Conservation (phyloP, 805 yeast species). For the Yarrowia deformans region DNA sequence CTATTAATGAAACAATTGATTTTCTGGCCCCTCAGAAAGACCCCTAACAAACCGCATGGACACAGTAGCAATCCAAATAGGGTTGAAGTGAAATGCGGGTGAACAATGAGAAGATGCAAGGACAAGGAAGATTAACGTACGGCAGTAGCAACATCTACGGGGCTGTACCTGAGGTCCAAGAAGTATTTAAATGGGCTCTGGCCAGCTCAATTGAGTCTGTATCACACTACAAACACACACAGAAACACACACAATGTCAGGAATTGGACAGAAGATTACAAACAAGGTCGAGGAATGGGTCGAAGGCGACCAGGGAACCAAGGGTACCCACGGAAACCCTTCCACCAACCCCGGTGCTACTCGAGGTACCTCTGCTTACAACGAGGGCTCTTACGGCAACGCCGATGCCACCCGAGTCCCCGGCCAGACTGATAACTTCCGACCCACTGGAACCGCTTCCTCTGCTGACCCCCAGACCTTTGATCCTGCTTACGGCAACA, state of each 20-base stretch:
- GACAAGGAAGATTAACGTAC: constrained; percentile 14
- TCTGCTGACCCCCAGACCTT: constrained; percentile 21
- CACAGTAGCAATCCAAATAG: constrained; percentile 25
- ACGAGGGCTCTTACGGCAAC: constrained; percentile 23
- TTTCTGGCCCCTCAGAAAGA: no score
- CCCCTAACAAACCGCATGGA: neutral
- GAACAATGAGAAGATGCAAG: constrained; percentile 28
- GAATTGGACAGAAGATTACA: constrained; percentile 5
- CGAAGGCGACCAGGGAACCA: constrained; percentile 23
- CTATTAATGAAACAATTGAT: neutral
- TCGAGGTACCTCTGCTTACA: constrained; percentile 14
- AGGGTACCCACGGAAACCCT: constrained; percentile 20
- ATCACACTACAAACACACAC: constrained; percentile 4
- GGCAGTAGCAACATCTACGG: constrained; percentile 27
- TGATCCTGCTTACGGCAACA: constrained; percentile 24
- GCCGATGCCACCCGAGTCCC: constrained; percentile 28
- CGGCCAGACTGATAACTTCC: constrained; percentile 31
- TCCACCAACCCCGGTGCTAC: constrained; percentile 19
- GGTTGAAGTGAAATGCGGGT: constrained; percentile 35
- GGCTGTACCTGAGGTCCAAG: constrained; percentile 17
- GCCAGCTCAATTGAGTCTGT: neutral
- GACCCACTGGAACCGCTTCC: constrained; percentile 4
- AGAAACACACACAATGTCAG: constrained; percentile 1
- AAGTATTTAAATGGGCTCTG: constrained; percentile 9
- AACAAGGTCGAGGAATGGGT: constrained; percentile 29